Base-by-base conservation (phyloP, 2,329 filamentous ascomycete species). In the Xylariaceae sp. region DNA sequence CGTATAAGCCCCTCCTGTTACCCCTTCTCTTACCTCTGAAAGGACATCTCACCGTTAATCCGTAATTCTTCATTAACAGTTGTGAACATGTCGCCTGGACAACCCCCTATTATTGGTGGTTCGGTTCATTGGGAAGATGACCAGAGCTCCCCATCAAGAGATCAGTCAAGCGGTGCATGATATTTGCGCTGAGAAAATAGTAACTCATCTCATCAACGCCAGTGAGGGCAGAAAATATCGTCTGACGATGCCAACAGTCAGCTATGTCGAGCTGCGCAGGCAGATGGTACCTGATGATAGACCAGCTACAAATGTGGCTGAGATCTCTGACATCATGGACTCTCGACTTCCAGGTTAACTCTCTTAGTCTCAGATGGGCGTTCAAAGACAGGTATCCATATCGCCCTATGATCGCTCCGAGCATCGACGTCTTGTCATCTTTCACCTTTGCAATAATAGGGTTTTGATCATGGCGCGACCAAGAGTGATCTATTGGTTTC, bases 401-500 rank as follows among this genome's bases (percentile, higher is more conserved):
- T 48, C 23, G 35, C 11, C 23, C 4, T 17, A 35, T 18, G 11
- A 51, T 23, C 18, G n/a, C 42, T 17, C 49, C 34, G 30, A 53
- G 45, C 8, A 50, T 45, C 15, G 11, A 10, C 10, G 53, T 48
- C 15, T 51, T 34, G 1, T 17, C 17, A 47, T 42, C 56, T n/a
- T 23, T n/a, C 15, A 51, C 23, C 15, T 11, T 18, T 5, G 17
- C 17, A 7, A 39, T 42, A 30, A 13, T 35, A 42, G 17, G 34
- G 51, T 2, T 4, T 6, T 45, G 30, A 45, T 10, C 35, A 72
- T 71, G 69, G 61, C 59, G 7, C 68, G 67, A 66, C 76, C 82
- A 47, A 75, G 82, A 54, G 87, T 91, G 1, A 80, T 91, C 39
- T 90, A 89, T 71, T 91, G 88, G 88, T 90, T 90, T 68, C 83